A percentile compares a stretch with the other conserved stretches of the same genome.
Evolutionary conservation across 257 asterid species (phyloP).

Genomic region (Salvia hispanica): DNA sequence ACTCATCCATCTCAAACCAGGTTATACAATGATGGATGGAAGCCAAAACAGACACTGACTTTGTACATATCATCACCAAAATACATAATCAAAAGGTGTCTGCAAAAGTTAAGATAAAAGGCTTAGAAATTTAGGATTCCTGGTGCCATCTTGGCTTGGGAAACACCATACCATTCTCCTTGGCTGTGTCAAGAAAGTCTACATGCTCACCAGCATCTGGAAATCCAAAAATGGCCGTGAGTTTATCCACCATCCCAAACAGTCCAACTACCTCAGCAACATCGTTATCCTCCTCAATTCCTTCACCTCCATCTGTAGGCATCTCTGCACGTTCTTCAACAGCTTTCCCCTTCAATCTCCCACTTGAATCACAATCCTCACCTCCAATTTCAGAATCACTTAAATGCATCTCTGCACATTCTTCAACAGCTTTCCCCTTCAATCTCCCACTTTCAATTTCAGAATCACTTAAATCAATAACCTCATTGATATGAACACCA

Average conservation of each 20-base stretch:
- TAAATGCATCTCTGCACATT: no score
- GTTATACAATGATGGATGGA: no score
- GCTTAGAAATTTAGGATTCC: no score
- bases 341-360: background rate
- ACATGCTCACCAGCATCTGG: conserved; percentile 19
- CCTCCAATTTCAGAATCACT: background rate
- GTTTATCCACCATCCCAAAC: conserved; percentile 27
- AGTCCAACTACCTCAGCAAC: conserved; percentile 17
- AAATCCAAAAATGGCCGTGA: conserved; percentile 26
- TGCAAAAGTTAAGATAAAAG: no score
- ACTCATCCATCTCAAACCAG: no score
- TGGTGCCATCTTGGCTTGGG: conserved; percentile 51
- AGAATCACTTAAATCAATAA: conserved; percentile 14
- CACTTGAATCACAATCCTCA: background rate
- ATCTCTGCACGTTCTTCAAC: background rate
- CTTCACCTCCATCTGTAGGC: no score
- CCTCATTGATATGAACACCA: background rate
- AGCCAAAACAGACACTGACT: no score
- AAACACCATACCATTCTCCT: conserved; percentile 41
- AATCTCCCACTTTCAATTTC: background rate
- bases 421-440: background rate
- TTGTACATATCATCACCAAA: no score
- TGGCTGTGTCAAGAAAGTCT: conserved; percentile 39
- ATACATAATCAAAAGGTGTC: no score
- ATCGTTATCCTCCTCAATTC: no score